Conservation (phyloP, 345 rosid species). For the Hibiscus syriacus region DNA sequence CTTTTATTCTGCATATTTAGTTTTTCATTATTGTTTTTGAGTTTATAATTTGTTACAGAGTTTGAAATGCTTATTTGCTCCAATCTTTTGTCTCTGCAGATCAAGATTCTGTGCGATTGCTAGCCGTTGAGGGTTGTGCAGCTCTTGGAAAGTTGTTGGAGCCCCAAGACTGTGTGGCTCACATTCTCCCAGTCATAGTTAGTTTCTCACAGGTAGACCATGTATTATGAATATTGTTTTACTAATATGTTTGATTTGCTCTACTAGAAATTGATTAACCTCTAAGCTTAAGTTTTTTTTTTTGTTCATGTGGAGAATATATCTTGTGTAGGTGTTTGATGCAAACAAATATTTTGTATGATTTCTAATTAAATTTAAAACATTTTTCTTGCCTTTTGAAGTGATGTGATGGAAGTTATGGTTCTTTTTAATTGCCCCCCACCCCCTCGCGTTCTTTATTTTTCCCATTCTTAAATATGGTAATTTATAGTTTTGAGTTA, state of each 20-base stretch:
- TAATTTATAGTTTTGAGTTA: not conserved
- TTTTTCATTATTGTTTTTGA: not conserved
- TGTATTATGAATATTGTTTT: not conserved
- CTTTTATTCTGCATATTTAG: not conserved
- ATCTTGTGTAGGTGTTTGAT: not conserved
- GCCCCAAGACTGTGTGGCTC: slow-evolving; percentile 82
- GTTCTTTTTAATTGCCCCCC: not conserved
- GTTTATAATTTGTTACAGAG: not conserved
- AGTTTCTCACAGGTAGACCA: slow-evolving; percentile 81
- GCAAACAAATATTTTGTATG: not conserved
- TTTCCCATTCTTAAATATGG: not conserved
- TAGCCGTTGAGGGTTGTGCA: slow-evolving; percentile 98
- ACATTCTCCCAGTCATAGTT: slow-evolving; percentile 86
- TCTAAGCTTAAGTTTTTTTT: not conserved
- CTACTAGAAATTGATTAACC: not conserved
- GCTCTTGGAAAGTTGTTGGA: slow-evolving; percentile 95
- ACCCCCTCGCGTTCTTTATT: not conserved
- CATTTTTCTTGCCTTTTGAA: not conserved
- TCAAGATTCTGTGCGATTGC: slow-evolving; percentile 91
- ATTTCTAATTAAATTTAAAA: not conserved
- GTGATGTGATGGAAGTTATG: not conserved
- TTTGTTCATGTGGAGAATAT: not conserved
- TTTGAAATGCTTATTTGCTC: not conserved
- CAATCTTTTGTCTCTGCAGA: slow-evolving; percentile 31
- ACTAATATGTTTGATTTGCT: not conserved